Evolutionary conservation across 805 yeast genomes (phyloP).

Genomic region (Ogataea pignaliae): DNA sequence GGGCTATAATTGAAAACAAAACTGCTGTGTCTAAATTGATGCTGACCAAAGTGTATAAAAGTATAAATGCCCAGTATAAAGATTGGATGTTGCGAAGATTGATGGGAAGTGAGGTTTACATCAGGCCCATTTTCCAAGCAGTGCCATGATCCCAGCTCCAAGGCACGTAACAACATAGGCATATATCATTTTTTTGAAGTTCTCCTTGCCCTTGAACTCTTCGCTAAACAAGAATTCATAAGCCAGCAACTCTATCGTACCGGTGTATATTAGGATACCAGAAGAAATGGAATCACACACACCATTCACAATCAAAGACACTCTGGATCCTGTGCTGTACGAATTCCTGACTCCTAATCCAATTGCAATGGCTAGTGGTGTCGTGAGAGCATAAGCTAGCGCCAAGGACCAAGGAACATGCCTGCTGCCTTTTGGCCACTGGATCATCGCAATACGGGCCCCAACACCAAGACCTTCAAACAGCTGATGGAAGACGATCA

Average conservation of each 20-base stretch:
- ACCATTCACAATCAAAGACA: slow-evolving; percentile 60
- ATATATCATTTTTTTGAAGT: slow-evolving; percentile 40
- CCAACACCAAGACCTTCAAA: slow-evolving; percentile 85
- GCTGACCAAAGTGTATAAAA: too few relatives aligned
- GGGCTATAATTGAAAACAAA: too few relatives aligned
- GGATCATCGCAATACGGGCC: slow-evolving; percentile 56
- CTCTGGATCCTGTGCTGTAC: slow-evolving; percentile 50
- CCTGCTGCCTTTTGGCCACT: slow-evolving; percentile 35
- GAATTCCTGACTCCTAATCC: slow-evolving; percentile 68
- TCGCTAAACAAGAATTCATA: slow-evolving; percentile 62
- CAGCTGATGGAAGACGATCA: slow-evolving; percentile 62
- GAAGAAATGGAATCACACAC: slow-evolving; percentile 67
- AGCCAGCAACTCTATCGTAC: slow-evolving; percentile 71
- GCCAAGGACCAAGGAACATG: slow-evolving; percentile 48
- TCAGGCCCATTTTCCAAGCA: slow-evolving; percentile 68
- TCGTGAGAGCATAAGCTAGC: slow-evolving; percentile 44
- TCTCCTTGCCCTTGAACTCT: slow-evolving; percentile 49
- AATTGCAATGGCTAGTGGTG: slow-evolving; percentile 70
- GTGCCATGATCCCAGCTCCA: slow-evolving; percentile 70
- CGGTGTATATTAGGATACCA: slow-evolving; percentile 71
- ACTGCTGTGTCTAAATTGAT: too few relatives aligned
- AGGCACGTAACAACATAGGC: slow-evolving; percentile 47
- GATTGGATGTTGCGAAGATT: too few relatives aligned
- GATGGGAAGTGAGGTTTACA: slow-evolving; percentile 3
- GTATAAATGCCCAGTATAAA: too few relatives aligned